Evolutionary conservation across 495 filamentous ascomycete genomes (phyloP), one percentile per base, ranked within the genome.

Genomic region (Neurospora sp.): DNA sequence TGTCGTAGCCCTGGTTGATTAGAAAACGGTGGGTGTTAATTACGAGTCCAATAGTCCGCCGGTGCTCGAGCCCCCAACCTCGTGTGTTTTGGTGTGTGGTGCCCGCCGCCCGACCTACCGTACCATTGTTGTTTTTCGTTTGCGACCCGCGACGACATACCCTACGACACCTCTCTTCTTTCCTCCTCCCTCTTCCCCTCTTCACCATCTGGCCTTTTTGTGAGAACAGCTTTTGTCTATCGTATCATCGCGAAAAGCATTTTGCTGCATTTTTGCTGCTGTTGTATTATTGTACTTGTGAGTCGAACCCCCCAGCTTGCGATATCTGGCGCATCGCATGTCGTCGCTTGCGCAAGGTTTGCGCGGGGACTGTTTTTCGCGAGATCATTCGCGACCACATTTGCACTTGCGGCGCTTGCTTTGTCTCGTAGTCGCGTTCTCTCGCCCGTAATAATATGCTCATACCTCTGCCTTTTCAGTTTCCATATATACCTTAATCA

Each of bases 71-170:
- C 27, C 54, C 54, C 54, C 54, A 66, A 66, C 54, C 54, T 66
- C 54, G 54, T 35, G n/a, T 66, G 54, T 66, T 66, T 66, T 66
- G 54, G 54, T 66, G 54, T 66, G 54, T 35, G 27, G 54, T 66
- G 54, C 54, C 54, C 54, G 54, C 54, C 27, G 54, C 54, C 54
- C 27, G 54, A 66, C 54, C 54, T 66, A 66, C 54, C 54, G 54
- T 66, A 66, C 54, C 54, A 66, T 66, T 66, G 54, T 62, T 62
- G 54, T 66, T 66, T 35, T 66, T 66, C 54, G 54, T 66, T 62
- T 66, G 54, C 54, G 54, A 35, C 54, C 14, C 27, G 54, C 54
- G 54, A 66, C 54, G 54, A 66, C 54, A 35, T 66, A 66, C 20
- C 48, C 27, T 27, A 59, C 27, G 54, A 35, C 54, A 66, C 27